These are phyloP conservation scores for Eucalyptus brandiana DNA, from an alignment of 345 rosid genomes.

Conservation along the genomic window DNA sequence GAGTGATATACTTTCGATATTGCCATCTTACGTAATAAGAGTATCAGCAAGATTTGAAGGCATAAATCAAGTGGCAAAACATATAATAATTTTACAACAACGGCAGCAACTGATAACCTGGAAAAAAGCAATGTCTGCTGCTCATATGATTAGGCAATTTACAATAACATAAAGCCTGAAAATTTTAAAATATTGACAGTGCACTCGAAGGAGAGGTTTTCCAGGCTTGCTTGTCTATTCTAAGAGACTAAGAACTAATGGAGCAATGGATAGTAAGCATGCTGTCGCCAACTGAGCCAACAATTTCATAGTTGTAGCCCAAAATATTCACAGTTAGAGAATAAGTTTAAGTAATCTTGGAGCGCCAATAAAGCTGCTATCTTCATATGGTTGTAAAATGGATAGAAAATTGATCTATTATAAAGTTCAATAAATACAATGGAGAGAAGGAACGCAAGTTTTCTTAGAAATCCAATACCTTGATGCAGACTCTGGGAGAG, in stretches of 20 bases:
- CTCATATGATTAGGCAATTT: neutral
- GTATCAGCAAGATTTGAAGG: neutral
- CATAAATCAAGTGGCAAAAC: neutral
- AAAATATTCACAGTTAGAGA: neutral
- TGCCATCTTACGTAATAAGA: neutral
- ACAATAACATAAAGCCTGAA: neutral
- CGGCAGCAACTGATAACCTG: neutral
- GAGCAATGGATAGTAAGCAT: neutral
- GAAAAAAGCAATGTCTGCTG: neutral
- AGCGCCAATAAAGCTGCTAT: neutral
- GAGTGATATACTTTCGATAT: neutral
- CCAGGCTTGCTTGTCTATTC: neutral
- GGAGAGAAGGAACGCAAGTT: neutral
- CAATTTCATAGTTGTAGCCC: neutral
- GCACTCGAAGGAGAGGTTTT: neutral
- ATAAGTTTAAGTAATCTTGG: neutral
- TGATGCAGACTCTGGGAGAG: slow-evolving; percentile 55
- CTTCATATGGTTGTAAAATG: neutral
- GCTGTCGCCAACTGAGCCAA: neutral
- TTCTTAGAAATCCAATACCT: slow-evolving; percentile 31
- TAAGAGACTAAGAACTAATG: neutral
- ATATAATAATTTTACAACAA: neutral
- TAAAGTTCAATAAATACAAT: neutral
- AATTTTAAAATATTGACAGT: neutral
- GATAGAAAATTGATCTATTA: neutral